Percentiles rank a stretch among this genome's conserved stretches.
These are phyloP conservation scores for Mortierella sp. DNA, from an alignment of 371 early-diverging fungal genomes.

Conservation along the genomic window DNA sequence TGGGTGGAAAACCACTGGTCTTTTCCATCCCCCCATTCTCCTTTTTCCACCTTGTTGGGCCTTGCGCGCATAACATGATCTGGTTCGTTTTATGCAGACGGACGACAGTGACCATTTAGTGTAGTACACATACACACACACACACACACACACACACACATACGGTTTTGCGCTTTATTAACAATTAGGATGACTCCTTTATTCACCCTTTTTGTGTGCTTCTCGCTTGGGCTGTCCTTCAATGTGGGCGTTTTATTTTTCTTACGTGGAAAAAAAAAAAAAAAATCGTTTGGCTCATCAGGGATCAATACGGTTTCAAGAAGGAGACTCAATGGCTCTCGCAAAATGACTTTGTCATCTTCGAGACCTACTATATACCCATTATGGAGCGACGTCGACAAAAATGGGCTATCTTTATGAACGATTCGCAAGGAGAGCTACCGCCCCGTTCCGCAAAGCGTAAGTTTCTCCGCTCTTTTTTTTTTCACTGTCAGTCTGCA, in stretches of 20 bases:
- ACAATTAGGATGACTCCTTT: no score
- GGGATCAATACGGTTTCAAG: constrained; percentile 77
- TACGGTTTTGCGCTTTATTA: no score
- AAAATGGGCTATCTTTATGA: constrained; percentile 71
- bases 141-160: no score
- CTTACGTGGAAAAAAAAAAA: no score
- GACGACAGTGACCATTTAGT: no score
- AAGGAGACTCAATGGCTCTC: constrained; percentile 71
- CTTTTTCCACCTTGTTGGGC: neutral
- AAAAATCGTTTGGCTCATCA: constrained; percentile 29
- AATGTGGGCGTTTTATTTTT: no score
- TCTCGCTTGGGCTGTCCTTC: no score
- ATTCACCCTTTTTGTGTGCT: no score
- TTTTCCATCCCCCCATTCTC: constrained; percentile 6
- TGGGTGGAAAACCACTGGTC: neutral
- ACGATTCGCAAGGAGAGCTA: constrained; percentile 64
- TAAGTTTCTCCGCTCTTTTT: constrained; percentile 34
- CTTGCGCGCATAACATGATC: no score
- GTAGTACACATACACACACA: no score
- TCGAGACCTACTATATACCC: constrained; percentile 68
- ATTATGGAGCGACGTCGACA: constrained; percentile 64
- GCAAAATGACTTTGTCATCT: constrained; percentile 62
- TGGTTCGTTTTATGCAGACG: no score
- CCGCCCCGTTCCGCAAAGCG: constrained; percentile 70
- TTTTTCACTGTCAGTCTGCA: neutral